These are phyloP conservation scores for Diaporthe amygdali DNA, from an alignment of 2,329 filamentous ascomycete genomes.

Conservation along the genomic window DNA sequence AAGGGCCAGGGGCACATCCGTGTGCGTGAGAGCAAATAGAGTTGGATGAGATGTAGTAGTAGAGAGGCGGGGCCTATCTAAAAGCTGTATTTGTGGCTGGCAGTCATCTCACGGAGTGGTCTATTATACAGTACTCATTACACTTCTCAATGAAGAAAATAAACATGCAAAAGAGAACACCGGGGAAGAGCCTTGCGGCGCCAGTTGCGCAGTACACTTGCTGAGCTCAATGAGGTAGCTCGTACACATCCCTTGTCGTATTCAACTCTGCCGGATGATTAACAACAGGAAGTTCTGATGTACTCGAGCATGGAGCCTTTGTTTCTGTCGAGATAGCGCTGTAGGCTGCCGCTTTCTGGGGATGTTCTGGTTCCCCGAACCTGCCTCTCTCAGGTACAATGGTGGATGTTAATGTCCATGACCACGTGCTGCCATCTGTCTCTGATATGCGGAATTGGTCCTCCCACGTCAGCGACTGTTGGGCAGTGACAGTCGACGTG, in stretches of 20 bases:
- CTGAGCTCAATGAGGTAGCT: not conserved
- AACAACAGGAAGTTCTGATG: not conserved
- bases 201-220: no score
- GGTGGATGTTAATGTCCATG: not conserved
- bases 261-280: not conserved
- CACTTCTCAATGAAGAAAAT: no score
- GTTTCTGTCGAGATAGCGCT: not conserved
- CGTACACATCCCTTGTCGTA: not conserved
- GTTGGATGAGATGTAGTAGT: no score
- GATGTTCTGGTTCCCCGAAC: not conserved
- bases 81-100: no score
- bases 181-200: no score
- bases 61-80: no score
- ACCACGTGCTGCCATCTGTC: not conserved
- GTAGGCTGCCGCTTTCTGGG: not conserved
- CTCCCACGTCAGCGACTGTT: not conserved
- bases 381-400: not conserved
- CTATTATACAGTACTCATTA: no score
- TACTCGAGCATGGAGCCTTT: not conserved
- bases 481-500: conserved; percentile 1
- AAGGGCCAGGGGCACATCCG: no score
- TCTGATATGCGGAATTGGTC: not conserved
- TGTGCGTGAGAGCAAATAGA: no score
- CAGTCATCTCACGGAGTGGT: no score
- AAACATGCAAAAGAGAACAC: no score